Evolutionary conservation across 495 filamentous ascomycete species (phyloP), one percentile per base, ranked within the genome.

Genomic region (Podospora didyma): DNA sequence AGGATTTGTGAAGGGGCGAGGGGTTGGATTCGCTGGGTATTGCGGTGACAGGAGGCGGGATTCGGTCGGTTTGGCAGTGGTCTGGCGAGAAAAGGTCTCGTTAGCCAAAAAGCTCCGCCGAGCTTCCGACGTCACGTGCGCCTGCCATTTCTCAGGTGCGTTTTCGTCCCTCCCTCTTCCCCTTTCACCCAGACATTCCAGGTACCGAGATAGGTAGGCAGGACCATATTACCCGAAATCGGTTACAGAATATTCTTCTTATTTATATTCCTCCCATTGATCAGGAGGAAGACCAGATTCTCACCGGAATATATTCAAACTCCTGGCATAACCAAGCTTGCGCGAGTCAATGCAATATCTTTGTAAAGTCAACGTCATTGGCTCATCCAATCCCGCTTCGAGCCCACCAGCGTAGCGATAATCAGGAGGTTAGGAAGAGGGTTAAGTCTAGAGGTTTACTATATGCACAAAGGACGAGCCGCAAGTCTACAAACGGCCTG

Each of bases 391-490:
- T 3, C 26, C 26, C 3, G 26, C 26, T 31, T 31, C 26, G 9
- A 4, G 9, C 26, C 26, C 26, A 9, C 26, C 26, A 31, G 4
- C 9, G 4, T 31, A 31, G 26, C 9, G 26, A 31, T 4, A 9
- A 31, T 31, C 26, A 31, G 3, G n/a, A 49, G 58, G 56, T 56
- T 51, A 64, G 58, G 52, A 61, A 63, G 58, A 53, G 49, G 54
- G 56, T 60, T 56, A 53, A 58, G 71, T 73, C 73, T 75, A 72
- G 69, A 65, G 65, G 71, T 70, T 31, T 69, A 77, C 62, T 77
- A 77, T 77, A 76, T 78, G 74, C 75, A 78, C 74, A 77, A 63
- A 65, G 68, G 61, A 63, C 67, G 67, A 66, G 68, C 61, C 72
- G 63, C 65, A 58, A 68, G 65, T 73, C 69, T 73, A 70, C 61